Evolutionary conservation across 148 eudicot genomes (phyloP), one percentile per base, ranked within the genome.

Genomic region (Salicornia ramosissima): DNA sequence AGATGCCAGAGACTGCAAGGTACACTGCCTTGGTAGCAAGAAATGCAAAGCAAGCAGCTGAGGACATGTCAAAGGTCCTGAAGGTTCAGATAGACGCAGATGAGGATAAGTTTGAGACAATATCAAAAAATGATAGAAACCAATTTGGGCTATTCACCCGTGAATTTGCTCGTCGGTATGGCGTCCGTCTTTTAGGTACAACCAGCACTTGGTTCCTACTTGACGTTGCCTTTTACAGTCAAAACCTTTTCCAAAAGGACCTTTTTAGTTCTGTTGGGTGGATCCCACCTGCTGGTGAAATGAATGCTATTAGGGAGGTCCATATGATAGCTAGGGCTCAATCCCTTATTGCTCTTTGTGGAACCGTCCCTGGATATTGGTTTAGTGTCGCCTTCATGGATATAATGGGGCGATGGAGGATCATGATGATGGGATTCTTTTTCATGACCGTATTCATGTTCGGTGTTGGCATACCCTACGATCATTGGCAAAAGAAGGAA

Each of bases 301-400:
- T n/a, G n/a, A n/a, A n/a, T n/a, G n/a, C n/a, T n/a, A n/a, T n/a
- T n/a, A n/a, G n/a, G n/a, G n/a, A n/a, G n/a, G n/a, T n/a, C n/a
- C 0, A 68, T 72, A 72, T 74, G 68, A 18, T 60, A 68, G 50
- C 72, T 74, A 6, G 77, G 67, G 34, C 66, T 74, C 10, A 90
- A 90, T 1, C 86, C 82, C 47, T n/a, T n/a, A 86, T 88, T 10
- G 92, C 92, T 1, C 76, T 86, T 0, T 86, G 82, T 71, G 84
- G 89, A 45, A 88, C 93, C 0, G 85, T 88, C 21, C 93, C 90
- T 0, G 93, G 93, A 0, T 86, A 88, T 31, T 88, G 88, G 93
- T 82, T 86, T 58, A 88, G 90, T 0, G 88, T 88, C 0, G 76
- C 53, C 0, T 81, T 88, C 16, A 88, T 88, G 93, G 93, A 2